Percentiles rank a stretch among this genome's conserved stretches.
Conservation (phyloP, 177 flowering plant species). For the Vitis hybrid region DNA sequence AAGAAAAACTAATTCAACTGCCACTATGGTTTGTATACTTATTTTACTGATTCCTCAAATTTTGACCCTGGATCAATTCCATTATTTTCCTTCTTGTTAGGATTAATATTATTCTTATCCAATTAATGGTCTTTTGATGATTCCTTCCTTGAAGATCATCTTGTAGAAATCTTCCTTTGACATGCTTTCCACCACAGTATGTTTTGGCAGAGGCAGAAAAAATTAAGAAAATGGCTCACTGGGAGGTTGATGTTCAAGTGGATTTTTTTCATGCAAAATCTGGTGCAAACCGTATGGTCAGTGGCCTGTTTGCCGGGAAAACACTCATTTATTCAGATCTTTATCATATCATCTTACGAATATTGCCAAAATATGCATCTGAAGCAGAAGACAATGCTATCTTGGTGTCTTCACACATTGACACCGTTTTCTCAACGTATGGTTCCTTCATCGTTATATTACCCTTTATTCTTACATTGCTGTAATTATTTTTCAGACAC, state of each 20-base stretch:
- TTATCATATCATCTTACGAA: constrained; percentile 68
- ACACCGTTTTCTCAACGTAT: constrained; percentile 90
- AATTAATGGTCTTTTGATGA: not conserved
- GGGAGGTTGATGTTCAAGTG: constrained; percentile 93
- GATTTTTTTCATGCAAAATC: constrained; percentile 68
- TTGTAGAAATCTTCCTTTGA: not conserved
- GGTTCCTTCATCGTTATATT: constrained; percentile 21
- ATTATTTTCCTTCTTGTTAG: not conserved
- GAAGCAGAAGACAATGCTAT: constrained; percentile 78
- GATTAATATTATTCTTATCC: not conserved
- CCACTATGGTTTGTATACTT: too few relatives aligned
- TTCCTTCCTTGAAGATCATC: not conserved
- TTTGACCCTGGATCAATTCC: too few relatives aligned
- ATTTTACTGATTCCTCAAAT: too few relatives aligned
- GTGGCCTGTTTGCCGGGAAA: constrained; percentile 80
- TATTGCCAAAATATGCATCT: constrained; percentile 68
- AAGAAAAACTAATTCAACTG: too few relatives aligned
- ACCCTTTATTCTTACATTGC: not conserved
- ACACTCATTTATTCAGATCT: constrained; percentile 86
- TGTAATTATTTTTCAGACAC: not conserved
- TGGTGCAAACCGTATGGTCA: constrained; percentile 64
- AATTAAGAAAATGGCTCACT: constrained; percentile 77
- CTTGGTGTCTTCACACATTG: constrained; percentile 93
- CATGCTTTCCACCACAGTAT: constrained; percentile 46
- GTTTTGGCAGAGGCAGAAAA: constrained; percentile 57